These are phyloP conservation scores for Pugionium dolabratum DNA, from an alignment of 345 rosid genomes.

Conservation along the genomic window DNA sequence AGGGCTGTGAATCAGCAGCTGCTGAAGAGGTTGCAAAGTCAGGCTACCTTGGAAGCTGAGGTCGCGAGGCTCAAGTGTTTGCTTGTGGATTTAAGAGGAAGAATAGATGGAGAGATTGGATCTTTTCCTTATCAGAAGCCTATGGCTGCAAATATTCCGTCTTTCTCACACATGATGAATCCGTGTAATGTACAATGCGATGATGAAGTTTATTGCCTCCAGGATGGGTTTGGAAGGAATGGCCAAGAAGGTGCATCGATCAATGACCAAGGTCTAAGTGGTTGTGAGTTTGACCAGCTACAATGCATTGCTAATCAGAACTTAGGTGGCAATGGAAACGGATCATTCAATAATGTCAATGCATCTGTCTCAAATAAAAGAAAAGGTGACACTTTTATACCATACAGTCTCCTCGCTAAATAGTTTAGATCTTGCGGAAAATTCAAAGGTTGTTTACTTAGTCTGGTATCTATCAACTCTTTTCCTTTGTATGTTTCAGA, in stretches of 20 bases:
- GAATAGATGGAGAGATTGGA: conserved; percentile 98
- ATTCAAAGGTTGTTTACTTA: neutral
- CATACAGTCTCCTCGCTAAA: neutral
- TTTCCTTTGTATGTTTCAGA: conserved; percentile 2
- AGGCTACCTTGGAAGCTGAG: conserved; percentile 89
- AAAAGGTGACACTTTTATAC: conserved; percentile 57
- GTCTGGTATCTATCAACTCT: conserved; percentile 5
- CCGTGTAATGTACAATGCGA: conserved; percentile 78
- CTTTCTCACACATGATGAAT: conserved; percentile 66
- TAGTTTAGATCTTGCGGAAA: neutral
- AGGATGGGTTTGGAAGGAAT: conserved; percentile 52
- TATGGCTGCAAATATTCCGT: conserved; percentile 43
- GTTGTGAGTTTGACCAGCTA: conserved; percentile 68
- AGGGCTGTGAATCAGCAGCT: conserved; percentile 83
- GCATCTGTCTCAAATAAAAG: conserved; percentile 56
- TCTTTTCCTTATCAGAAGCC: conserved; percentile 91
- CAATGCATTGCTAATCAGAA: conserved; percentile 67
- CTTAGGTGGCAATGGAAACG: conserved; percentile 47
- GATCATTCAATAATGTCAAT: conserved; percentile 39
- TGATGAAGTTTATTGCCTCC: conserved; percentile 72
- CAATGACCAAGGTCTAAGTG: conserved; percentile 53
- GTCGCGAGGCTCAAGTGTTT: conserved; percentile 87
- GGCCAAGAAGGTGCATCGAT: conserved; percentile 49
- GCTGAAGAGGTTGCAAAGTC: conserved; percentile 83
- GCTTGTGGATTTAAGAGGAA: conserved; percentile 92